Conservation (phyloP, 2,329 filamentous ascomycete species). For the Zasmidium citrigriseum region DNA sequence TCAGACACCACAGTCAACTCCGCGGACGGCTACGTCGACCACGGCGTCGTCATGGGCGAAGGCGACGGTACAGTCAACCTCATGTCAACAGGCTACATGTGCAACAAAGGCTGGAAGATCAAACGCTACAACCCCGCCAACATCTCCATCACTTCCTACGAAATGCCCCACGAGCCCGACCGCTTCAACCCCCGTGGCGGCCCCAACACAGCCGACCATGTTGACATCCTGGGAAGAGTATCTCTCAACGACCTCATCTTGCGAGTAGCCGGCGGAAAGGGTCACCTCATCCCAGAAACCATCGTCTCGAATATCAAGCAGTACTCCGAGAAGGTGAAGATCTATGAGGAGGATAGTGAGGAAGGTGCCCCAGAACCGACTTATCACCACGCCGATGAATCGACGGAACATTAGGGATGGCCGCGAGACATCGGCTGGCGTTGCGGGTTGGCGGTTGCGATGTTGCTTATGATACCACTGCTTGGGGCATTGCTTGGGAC, state of each 20-base stretch:
- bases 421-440: neutral
- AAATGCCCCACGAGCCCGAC: conserved; percentile 97
- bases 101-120: conserved; percentile 89
- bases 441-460: neutral
- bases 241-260: conserved; percentile 89
- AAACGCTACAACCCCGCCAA: conserved; percentile 90
- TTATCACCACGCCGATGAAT: neutral
- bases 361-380: neutral
- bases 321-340: conserved; percentile 73
- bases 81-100: conserved; percentile 95
- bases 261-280: conserved; percentile 80
- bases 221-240: conserved; percentile 89
- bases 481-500: neutral
- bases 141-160: conserved; percentile 77
- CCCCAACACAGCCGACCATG: conserved; percentile 79
- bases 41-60: conserved; percentile 92
- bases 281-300: conserved; percentile 73
- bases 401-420: neutral
- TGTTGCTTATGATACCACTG: conserved; percentile 11
- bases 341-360: conserved; percentile 16
- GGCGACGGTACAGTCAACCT: conserved; percentile 95
- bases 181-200: conserved; percentile 79
- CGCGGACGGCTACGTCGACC: conserved; percentile 64
- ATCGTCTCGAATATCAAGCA: conserved; percentile 79
- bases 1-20: conserved; percentile 69